A percentile compares a stretch with the other conserved stretches of the same genome.
These are phyloP conservation scores for Hypoxylon subgilvum DNA, from an alignment of 495 filamentous ascomycete species.

Conservation along the genomic window DNA sequence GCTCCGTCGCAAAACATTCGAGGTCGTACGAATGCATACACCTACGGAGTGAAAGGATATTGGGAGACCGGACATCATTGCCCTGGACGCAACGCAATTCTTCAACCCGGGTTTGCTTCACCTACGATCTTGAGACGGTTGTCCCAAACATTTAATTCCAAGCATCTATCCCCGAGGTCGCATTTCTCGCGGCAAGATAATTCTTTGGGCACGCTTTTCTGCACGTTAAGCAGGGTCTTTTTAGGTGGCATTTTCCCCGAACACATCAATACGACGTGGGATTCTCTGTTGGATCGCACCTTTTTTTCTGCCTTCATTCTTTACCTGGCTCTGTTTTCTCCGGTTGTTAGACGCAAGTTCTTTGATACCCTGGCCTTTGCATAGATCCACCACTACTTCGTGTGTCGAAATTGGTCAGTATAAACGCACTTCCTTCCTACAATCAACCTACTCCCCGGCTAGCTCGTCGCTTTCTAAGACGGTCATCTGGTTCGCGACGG, in stretches of 20 bases:
- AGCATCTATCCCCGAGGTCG: no score
- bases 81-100: no score
- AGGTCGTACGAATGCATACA: slow-evolving; percentile 20
- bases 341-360: slow-evolving; percentile 43
- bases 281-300: no score
- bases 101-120: no score
- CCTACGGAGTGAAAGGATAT: not conserved
- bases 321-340: slow-evolving; percentile 25
- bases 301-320: not conserved
- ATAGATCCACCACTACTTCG: slow-evolving; percentile 48
- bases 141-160: no score
- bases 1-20: slow-evolving; percentile 39
- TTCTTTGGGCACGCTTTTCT: slow-evolving; percentile 27
- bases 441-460: no score
- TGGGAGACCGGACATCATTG: no score
- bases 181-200: slow-evolving; percentile 20
- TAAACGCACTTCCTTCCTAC: slow-evolving; percentile 16
- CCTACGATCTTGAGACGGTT: no score
- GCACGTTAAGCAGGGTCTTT: slow-evolving; percentile 20
- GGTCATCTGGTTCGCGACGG: slow-evolving; percentile 22
- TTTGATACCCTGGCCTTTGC: slow-evolving; percentile 49
- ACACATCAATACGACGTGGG: no score
- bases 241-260: slow-evolving; percentile 35
- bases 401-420: slow-evolving; percentile 40
- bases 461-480: not conserved